phyloP scores from a whole-genome alignment of 2,329 filamentous ascomycete species.

The Nothopassalora personata region DNA sequence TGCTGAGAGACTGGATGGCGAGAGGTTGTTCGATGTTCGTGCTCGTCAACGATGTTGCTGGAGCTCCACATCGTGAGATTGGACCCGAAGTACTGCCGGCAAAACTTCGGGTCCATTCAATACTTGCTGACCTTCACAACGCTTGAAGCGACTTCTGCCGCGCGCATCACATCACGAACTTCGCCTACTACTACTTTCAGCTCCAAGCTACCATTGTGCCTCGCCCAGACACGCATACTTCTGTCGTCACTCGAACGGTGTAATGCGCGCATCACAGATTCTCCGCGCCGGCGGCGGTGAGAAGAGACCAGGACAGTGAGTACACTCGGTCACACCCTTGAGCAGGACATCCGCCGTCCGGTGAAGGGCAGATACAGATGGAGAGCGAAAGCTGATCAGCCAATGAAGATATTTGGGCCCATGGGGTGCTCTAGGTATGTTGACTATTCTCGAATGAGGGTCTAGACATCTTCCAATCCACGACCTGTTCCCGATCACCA shows the following conservation, averaged over 20 bases:
- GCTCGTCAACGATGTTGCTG: background rate
- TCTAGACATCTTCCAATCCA: background rate
- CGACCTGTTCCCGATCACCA: background rate
- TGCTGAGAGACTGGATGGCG: background rate
- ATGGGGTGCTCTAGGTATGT: conserved; percentile 71
- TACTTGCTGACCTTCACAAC: background rate
- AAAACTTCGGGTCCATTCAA: background rate
- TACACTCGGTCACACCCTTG: conserved; percentile 10
- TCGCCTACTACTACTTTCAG: background rate
- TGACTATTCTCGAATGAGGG: background rate
- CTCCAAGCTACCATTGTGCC: background rate
- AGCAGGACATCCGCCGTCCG: background rate
- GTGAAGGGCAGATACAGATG: background rate
- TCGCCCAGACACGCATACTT: conserved; percentile 1
- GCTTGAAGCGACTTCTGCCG: background rate
- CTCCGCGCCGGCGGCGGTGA: conserved; percentile 35
- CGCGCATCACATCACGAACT: background rate
- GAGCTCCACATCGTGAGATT: conserved; percentile 5
- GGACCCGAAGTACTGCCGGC: background rate
- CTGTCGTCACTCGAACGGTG: conserved; percentile 11
- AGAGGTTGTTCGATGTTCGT: background rate
- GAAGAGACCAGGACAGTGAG: conserved; percentile 39
- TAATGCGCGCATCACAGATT: conserved; percentile 35
- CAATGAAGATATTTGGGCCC: conserved; percentile 60
- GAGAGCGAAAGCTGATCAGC: conserved; percentile 6